Base-by-base conservation (phyloP, 2,329 filamentous ascomycete genomes). In the Aureobasidium vineae region DNA sequence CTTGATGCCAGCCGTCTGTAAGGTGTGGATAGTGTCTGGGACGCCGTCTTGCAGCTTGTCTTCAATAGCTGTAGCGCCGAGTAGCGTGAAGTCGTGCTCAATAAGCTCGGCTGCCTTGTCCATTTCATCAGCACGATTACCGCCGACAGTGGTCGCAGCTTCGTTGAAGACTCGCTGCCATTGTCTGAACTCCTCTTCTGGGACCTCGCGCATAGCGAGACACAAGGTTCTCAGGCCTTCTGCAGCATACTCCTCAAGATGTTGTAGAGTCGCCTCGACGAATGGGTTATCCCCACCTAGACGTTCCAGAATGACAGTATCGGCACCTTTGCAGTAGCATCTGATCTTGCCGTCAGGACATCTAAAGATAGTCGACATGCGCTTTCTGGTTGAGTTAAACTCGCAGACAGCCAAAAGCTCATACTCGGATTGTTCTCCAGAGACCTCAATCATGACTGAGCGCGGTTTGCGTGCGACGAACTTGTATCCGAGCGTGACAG, bases 61-160 rank as follows among this genome's bases (percentile, higher is more conserved):
- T 78, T 99, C 95, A 70, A 99, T 99, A 64, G 95, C 95, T 26
- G 95, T 99, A 5, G 96, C 94, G 52, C 95, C 95, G 28, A 99
- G 87, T 23, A 99, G 85, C 71, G 87, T 92, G 56, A 99, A 89
- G 74, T 97, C 91, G 72, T 90, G 91, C 77, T 99, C 95, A 69
- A 99, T 96, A 65, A 99, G 82, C 78, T 99, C 95, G 5, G 95
- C 90, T 21, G 95, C 95, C 80, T 99, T 99, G 81, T 99, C 95
- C 40, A 99, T 83, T 78, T 99, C 94, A 0, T 98, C 94, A 0
- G 91, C 90, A 77, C 95, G 90, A 75, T 92, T 97, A 65, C 95
- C 96, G 69, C 91, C 88, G 26, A 99, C 89, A 0, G 94, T 98
- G 6, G 92, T 98, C 66, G 89, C 84, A 5, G 95, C 95, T 70